phyloP scores from a whole-genome alignment of 305 asterid genomes.

The Fraxinus sp. region DNA sequence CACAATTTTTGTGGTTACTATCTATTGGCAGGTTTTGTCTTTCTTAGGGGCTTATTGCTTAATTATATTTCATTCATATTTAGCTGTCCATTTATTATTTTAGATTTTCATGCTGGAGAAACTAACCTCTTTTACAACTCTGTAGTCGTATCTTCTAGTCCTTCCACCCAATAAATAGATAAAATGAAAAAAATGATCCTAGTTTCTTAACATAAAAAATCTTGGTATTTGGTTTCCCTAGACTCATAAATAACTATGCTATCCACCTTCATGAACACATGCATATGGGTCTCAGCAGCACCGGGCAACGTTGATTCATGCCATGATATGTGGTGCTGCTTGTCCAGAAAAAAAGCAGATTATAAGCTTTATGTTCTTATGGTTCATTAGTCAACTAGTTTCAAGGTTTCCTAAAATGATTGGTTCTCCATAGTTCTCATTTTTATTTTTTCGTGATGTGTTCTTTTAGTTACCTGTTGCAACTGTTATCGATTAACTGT shows the following conservation, averaged over 20 bases:
- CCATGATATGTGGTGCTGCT: background rate
- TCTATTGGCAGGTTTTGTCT: background rate
- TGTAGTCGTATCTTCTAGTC: background rate
- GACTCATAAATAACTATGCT: background rate
- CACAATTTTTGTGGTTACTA: background rate
- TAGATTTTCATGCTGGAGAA: background rate
- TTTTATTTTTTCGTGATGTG: background rate
- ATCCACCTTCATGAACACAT: background rate
- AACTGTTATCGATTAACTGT: background rate
- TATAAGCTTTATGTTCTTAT: background rate
- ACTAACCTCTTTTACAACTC: background rate
- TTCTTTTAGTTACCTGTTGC: background rate
- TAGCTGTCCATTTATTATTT: background rate
- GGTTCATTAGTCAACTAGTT: background rate
- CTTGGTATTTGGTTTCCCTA: background rate
- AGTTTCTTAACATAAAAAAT: background rate
- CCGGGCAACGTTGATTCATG: background rate
- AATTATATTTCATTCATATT: constrained; percentile 1
- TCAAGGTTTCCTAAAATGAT: background rate
- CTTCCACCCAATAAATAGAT: background rate
- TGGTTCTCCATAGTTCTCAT: background rate
- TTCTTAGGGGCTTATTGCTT: constrained; percentile 21
- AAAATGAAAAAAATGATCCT: background rate
- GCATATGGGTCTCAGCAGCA: background rate
- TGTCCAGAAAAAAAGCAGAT: background rate